Base-by-base conservation (phyloP, 1,139 yeast species). In the Starmera stellimalicola region DNA sequence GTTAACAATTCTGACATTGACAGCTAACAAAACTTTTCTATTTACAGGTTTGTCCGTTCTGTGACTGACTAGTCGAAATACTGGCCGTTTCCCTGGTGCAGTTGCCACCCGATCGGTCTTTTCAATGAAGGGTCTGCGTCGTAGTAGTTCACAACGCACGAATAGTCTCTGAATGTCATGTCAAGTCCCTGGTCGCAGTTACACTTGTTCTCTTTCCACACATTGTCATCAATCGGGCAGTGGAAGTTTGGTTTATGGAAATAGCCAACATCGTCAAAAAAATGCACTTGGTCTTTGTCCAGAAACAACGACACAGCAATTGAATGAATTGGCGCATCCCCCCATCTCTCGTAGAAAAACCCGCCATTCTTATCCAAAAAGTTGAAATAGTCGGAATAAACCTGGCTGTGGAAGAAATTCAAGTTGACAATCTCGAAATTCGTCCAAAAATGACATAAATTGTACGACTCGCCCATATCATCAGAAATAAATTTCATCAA, bases 381-480 rank as follows among this genome's bases (percentile, higher is more conserved):
- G 24, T 67, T 65, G 46, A 70, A 74, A 44, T 63, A 68, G 33
- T 61, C 57, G 32, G 45, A 48, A 50, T 74, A 74, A 17, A 70
- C 70, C 28, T 67, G 62, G 15, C 66, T 54, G 49, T 80, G 58
- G 62, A 73, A 70, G 38, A 73, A 57, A 43, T 70, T 62, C 50
- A 77, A 56, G 43, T 67, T 63, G 18, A 76, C 82, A 40, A 77
- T 66, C 53, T 77, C 84, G 47, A 77, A 77, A 55, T 77, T 77
- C 26, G 80, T 70, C 83, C 84, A 77, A 61, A 75, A 77, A 53
- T 77, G 84, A 48, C 84, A 77, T 30, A 74, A 60, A 49, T 74
- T 77, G 51, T 75, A 77, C 23, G 66, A 62, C 16, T 58, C 55
- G 33, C 72, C 74, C 7, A 53, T 46, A 40, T 64, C 68, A 43